phyloP scores from a whole-genome alignment of 139 green algal species.

The Diplosphaera chodatii region DNA sequence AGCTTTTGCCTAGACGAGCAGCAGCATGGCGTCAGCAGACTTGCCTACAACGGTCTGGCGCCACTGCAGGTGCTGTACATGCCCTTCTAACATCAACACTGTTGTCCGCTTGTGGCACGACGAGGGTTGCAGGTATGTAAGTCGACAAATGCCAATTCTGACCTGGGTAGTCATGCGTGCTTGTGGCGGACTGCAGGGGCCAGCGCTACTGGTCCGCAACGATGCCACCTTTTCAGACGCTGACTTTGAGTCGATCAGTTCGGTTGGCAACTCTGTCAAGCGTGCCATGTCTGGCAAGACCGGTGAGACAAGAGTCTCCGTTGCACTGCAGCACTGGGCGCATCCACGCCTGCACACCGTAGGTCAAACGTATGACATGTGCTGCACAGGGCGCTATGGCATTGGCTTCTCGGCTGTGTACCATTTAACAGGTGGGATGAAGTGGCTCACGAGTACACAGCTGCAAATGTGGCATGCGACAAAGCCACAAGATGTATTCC shows the following conservation, averaged over 20 bases:
- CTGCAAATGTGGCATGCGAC: too few relatives aligned
- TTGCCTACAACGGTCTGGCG: not conserved
- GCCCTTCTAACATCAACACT: too few relatives aligned
- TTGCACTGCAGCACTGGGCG: too few relatives aligned
- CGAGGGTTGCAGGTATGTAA: too few relatives aligned
- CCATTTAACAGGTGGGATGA: slow-evolving; percentile 62
- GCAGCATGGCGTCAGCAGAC: slow-evolving; percentile 14
- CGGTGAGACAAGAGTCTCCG: slow-evolving; percentile 5
- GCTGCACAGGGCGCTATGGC: slow-evolving; percentile 14
- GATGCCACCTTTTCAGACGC: slow-evolving; percentile 53
- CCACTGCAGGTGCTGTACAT: not conserved
- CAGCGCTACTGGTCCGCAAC: slow-evolving; percentile 67
- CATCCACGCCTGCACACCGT: too few relatives aligned
- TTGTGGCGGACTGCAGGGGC: slow-evolving; percentile 41
- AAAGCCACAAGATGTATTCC: too few relatives aligned
- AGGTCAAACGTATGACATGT: too few relatives aligned
- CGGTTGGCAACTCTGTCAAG: slow-evolving; percentile 68
- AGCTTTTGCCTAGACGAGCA: slow-evolving; percentile 51
- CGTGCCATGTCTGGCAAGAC: slow-evolving; percentile 47
- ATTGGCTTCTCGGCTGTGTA: slow-evolving; percentile 71
- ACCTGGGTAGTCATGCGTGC: too few relatives aligned
- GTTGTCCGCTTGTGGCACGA: too few relatives aligned
- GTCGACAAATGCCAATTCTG: too few relatives aligned
- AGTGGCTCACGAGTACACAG: too few relatives aligned
- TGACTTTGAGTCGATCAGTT: slow-evolving; percentile 66